Evolutionary conservation across 1,139 yeast genomes (phyloP), one percentile per base, ranked within the genome.

Genomic region (Pichia inconspicua): DNA sequence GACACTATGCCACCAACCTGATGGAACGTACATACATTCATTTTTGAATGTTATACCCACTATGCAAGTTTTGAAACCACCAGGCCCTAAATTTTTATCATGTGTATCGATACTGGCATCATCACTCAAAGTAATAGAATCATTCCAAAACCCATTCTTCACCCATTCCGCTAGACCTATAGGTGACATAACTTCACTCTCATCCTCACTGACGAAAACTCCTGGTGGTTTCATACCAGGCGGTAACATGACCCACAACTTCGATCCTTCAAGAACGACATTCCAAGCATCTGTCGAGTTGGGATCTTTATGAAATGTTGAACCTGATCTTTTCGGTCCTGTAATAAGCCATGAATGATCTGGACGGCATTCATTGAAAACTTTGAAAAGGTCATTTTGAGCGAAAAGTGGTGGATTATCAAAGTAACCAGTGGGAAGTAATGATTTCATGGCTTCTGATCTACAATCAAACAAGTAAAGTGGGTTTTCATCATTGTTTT

Each of bases 1-100:
- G 27, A 89, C 97, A 40, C 81, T 71, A 68, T 89, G 97, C 97
- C 97, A 89, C 97, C 97, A 89, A 1, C 95, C 95, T 22, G 90
- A 75, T 2, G 97, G 97, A 5, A 89, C 97, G 61, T 84, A 80
- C 75, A 88, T 77, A 55, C 88, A 82, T 63, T 89, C 95, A 6
- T 92, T 92, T 0, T 90, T 85, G 55, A 80, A 80, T 0, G 95
- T 84, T 12, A 88, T 70, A 1, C 87, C 94, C 25, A 88, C 78
- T 40, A 72, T 63, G 53, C 87, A 82, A 32, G 70, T 58, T 48
- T 48, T 44, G 31, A 48, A 50, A 6, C 56, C 56, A 25, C 51
- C 53, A 9, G 53, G 42, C n/a, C 55, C 51, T 15, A 53, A 57
- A n/a, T 50, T 48, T 22, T 45, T 35, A 40, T 49, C 46, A 12